Evolutionary conservation across 1,139 yeast species (phyloP).

Genomic region (Scheffersomyces stambukii): DNA sequence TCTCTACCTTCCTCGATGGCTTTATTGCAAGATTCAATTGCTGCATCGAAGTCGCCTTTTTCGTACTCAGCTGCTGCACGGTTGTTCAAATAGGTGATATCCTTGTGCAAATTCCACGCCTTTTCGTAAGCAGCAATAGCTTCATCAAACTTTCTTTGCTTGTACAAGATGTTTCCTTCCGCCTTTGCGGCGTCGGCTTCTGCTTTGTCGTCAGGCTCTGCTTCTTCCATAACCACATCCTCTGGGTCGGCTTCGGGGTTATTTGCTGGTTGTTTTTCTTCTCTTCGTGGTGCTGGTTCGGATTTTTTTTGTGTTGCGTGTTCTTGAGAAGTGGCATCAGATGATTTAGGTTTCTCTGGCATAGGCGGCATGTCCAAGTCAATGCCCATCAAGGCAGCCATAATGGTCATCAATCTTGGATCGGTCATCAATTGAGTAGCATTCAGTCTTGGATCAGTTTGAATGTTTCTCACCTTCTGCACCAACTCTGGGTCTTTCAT

Average conservation of each 20-base stretch:
- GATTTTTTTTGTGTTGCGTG: slow-evolving; percentile 27
- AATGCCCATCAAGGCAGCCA: slow-evolving; percentile 85
- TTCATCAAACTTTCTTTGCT: slow-evolving; percentile 83
- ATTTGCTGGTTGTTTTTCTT: slow-evolving; percentile 13
- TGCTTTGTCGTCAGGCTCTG: slow-evolving; percentile 24
- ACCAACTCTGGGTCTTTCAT: slow-evolving; percentile 88
- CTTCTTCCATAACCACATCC: slow-evolving; percentile 32
- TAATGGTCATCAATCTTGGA: slow-evolving; percentile 82
- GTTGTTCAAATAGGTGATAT: slow-evolving; percentile 91
- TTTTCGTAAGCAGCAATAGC: slow-evolving; percentile 82
- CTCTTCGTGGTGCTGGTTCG: slow-evolving; percentile 21
- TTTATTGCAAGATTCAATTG: slow-evolving; percentile 72
- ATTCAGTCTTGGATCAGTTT: slow-evolving; percentile 71
- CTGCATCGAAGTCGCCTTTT: slow-evolving; percentile 85
- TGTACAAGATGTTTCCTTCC: slow-evolving; percentile 83
- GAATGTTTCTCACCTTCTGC: slow-evolving; percentile 62
- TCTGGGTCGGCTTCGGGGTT: slow-evolving; percentile 16
- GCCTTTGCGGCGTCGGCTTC: slow-evolving; percentile 80
- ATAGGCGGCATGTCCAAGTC: slow-evolving; percentile 54
- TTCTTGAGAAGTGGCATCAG: slow-evolving; percentile 15
- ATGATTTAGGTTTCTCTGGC: slow-evolving; percentile 16
- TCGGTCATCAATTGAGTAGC: slow-evolving; percentile 66
- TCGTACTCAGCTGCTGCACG: slow-evolving; percentile 97
- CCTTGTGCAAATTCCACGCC: slow-evolving; percentile 82
- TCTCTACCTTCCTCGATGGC: slow-evolving; percentile 92